Evolutionary conservation across 352 stramenopile genomes (phyloP).

Genomic region (Phytophthora sojae): DNA sequence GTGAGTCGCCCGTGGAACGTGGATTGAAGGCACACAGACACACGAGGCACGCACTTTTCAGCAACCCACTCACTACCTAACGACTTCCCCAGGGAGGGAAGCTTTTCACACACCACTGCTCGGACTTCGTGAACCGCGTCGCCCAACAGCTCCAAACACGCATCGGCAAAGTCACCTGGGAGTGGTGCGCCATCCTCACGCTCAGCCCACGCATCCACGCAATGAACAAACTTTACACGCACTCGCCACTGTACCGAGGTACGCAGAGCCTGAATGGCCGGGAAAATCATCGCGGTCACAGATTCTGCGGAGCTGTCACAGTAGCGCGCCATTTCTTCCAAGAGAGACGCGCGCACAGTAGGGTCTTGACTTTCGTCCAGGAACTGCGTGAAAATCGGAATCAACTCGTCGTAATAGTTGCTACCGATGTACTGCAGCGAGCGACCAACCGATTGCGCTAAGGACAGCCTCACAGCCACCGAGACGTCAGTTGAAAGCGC

Average conservation of each 20-base stretch:
- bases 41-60: conserved; percentile 69
- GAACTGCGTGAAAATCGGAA: conserved; percentile 86
- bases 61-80: conserved; percentile 82
- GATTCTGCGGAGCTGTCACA: conserved; percentile 74
- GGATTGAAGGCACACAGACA: conserved; percentile 69
- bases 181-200: conserved; percentile 64
- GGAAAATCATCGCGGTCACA: conserved; percentile 74
- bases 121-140: conserved; percentile 84
- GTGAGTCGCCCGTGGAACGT: conserved; percentile 83
- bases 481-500: conserved; percentile 79
- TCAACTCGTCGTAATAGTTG: conserved; percentile 81
- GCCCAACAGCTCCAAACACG: conserved; percentile 69
- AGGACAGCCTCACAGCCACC: conserved; percentile 73
- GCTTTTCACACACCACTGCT: conserved; percentile 62
- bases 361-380: conserved; percentile 84
- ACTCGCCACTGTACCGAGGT: conserved; percentile 84
- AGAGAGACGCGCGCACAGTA: conserved; percentile 75
- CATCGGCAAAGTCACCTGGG: conserved; percentile 74
- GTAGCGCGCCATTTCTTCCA: conserved; percentile 86
- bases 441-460: conserved; percentile 81
- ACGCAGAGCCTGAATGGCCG: conserved; percentile 69
- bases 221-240: conserved; percentile 88
- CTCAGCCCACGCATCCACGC: conserved; percentile 82
- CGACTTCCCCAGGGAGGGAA: conserved; percentile 70
- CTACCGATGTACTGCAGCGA: conserved; percentile 73